Base-by-base conservation (phyloP, 768 basidiomycete genomes). In the Psilocybe sp. region DNA sequence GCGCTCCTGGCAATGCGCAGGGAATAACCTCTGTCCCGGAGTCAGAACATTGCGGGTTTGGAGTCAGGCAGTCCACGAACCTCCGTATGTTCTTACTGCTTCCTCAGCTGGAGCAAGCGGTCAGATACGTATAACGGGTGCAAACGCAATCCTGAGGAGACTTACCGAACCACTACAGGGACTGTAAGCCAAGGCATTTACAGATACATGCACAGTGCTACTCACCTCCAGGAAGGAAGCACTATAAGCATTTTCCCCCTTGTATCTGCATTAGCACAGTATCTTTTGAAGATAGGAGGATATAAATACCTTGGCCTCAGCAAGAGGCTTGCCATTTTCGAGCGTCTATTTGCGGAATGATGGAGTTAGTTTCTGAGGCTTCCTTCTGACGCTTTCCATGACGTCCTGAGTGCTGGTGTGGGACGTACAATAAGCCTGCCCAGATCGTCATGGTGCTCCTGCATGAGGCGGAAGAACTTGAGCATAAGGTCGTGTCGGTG, bases 291-390 rank as follows among this genome's bases (percentile, higher is more conserved):
- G 34, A 39, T 11, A 16, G 6, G 23, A 18, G 35, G 23, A 47
- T 41, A 42, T 23, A 37, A 45, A 37, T 53, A 88, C 89, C 80
- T 89, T 88, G 33, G 81, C 89, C 57, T 98, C 94, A 0, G 74
- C 71, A 39, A 97, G 71, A 7, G 93, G 79, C 71, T 98, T 99
- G 33, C 97, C 97, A 61, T 99, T 99, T 73, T 99, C 97, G 52
- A 94, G 70, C 5, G 92, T 95, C 91, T 92, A 37, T 32, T 44
- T 43, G 65, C 35, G 35, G 34, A 47, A 51, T 31, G 45, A 43
- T 34, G 40, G 51, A 23, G 15, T 43, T 28, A 10, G 28, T 45
- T 15, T 47, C 33, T 45, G 39, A 41, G 48, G 46, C 51, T 32
- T 19, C 16, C 32, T n/a, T n/a, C n/a, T 45, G 39, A 41, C 51